Percentiles rank a stretch among this genome's conserved stretches.
phyloP scores from a whole-genome alignment of 495 filamentous ascomycete species.

The Rusavskia elegans region DNA sequence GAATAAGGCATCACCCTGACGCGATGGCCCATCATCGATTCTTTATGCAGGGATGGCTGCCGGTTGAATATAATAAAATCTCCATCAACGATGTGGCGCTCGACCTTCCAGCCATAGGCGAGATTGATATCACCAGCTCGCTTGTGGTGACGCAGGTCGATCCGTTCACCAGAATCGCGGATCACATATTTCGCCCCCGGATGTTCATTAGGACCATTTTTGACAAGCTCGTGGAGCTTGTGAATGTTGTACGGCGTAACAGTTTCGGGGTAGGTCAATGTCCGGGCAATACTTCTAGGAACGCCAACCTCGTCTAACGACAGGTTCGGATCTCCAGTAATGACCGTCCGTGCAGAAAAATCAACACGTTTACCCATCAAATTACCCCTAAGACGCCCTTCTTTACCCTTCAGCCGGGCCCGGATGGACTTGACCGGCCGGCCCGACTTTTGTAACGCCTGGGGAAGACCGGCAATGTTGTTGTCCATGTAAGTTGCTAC shows the following conservation, averaged over 20 bases:
- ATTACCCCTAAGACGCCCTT: slow-evolving; percentile 92
- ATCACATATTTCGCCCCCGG: slow-evolving; percentile 94
- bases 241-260: slow-evolving; percentile 97
- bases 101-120: slow-evolving; percentile 96
- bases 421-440: slow-evolving; percentile 92
- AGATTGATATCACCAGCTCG: slow-evolving; percentile 66
- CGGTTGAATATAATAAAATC: slow-evolving; percentile 99
- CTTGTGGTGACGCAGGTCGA: slow-evolving; percentile 85
- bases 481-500: slow-evolving; percentile 99
- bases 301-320: slow-evolving; percentile 95
- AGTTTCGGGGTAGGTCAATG: slow-evolving; percentile 88
- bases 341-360: slow-evolving; percentile 98
- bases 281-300: slow-evolving; percentile 72
- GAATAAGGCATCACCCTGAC: slow-evolving; percentile 98
- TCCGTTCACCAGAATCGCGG: slow-evolving; percentile 75
- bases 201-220: slow-evolving; percentile 85
- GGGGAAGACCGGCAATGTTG: slow-evolving; percentile 89
- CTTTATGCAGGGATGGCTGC: slow-evolving; percentile 96
- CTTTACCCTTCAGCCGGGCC: slow-evolving; percentile 93
- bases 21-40: slow-evolving; percentile 99
- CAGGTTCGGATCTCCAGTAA: slow-evolving; percentile 93
- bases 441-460: slow-evolving; percentile 91
- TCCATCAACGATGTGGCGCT: slow-evolving; percentile 85
- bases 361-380: slow-evolving; percentile 99
- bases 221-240: slow-evolving; percentile 72